Base-by-base conservation (phyloP, 2,329 filamentous ascomycete species). In the Alternaria alternata region DNA sequence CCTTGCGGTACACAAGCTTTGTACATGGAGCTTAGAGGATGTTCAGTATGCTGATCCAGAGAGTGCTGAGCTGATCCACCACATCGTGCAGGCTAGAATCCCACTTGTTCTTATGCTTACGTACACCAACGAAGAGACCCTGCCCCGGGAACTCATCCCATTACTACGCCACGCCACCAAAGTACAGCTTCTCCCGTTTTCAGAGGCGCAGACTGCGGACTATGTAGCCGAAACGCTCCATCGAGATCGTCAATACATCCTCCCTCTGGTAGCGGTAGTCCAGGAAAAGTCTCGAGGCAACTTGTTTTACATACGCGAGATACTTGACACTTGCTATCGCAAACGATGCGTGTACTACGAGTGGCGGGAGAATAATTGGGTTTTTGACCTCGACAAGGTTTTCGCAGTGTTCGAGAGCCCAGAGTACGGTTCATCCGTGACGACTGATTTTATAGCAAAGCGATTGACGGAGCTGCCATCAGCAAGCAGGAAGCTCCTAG, bases 331-430 rank as follows among this genome's bases (percentile, higher is more conserved):
- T 3, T 96, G 92, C 75, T 89, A 96, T 75, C 88, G 92, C 41
- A 95, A 92, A 73, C 90, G 90, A 67, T 96, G 92, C 75, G 91
- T 97, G 51, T 96, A 89, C 87, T 97, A 96, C 77, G 93, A 93
- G 63, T 97, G 95, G 84, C 89, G 88, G 68, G 87, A 90, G 65
- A 91, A 89, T 47, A 85, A 86, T 46, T 98, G 94, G 94, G 51
- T 71, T 28, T 97, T 90, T 74, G 91, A 96, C 72, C 81, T 97
- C 11, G 93, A 97, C 77, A 88, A 87, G 65, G 87, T 97, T 1
- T 97, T 97, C 72, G 88, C 90, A 47, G 89, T 96, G 65, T 96
- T 97, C 70, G 87, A 91, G 68, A 88, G 89, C 43, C 89, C 93
- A 49, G 88, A 89, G 59, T 90, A 93, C 70, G 91, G 92, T 54